phyloP scores from a whole-genome alignment of 192 early-diverging fungal genomes.

The Umbelopsis ramanniana region DNA sequence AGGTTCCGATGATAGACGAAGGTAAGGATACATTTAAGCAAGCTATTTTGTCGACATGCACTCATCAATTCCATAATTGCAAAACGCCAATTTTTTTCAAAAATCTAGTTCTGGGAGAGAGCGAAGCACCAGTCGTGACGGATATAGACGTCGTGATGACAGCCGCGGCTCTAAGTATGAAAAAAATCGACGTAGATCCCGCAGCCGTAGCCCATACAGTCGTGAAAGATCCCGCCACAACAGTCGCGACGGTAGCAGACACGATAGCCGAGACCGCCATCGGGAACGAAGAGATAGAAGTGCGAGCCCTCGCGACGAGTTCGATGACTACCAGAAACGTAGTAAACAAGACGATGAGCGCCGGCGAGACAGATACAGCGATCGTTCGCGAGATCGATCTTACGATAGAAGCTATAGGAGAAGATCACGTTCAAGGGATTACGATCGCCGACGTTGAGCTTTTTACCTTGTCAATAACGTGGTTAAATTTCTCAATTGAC shows the following conservation, averaged over 20 bases:
- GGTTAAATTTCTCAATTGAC: background rate
- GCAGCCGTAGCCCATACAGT: slow-evolving; percentile 11
- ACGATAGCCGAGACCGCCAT: background rate
- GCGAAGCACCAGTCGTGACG: background rate
- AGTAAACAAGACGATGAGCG: slow-evolving; percentile 16
- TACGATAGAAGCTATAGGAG: background rate
- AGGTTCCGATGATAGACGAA: background rate
- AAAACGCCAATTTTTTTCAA: background rate
- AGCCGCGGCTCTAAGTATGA: background rate
- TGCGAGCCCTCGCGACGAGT: slow-evolving; percentile 28
- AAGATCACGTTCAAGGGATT: slow-evolving; percentile 1
- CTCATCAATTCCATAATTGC: background rate
- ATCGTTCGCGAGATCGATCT: slow-evolving; percentile 8
- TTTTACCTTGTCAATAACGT: background rate
- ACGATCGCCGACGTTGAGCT: background rate
- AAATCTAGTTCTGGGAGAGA: background rate
- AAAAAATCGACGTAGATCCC: slow-evolving; percentile 20
- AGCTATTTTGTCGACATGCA: background rate
- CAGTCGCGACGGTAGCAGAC: background rate
- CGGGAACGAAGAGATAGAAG: slow-evolving; percentile 15
- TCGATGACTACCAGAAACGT: slow-evolving; percentile 38
- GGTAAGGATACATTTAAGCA: background rate
- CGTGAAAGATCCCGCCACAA: slow-evolving; percentile 5
- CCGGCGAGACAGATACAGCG: background rate
- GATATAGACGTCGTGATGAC: background rate